Conservation (phyloP, 306 rosid genomes). For the Ziziphus jujuba region DNA sequence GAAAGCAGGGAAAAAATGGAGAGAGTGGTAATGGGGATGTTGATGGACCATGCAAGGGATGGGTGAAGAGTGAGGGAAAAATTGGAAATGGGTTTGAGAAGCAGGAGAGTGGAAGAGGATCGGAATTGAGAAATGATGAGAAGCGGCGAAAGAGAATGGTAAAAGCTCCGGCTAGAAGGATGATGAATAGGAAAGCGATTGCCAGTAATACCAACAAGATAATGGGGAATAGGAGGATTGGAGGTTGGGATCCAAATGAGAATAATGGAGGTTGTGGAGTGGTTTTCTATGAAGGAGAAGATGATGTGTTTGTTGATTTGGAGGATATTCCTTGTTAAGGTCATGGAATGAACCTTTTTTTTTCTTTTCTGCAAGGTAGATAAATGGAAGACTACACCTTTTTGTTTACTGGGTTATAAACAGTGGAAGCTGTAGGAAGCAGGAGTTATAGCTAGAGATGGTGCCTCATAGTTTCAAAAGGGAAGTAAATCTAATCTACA, state of each 20-base stretch:
- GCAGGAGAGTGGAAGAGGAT: background rate
- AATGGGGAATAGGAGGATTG: slow-evolving; percentile 27
- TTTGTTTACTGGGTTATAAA: background rate
- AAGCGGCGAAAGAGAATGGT: background rate
- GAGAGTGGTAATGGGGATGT: background rate
- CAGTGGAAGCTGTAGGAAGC: background rate
- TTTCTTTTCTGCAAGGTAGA: no score
- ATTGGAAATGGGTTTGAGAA: slow-evolving; percentile 1
- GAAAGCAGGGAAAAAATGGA: background rate
- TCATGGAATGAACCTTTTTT: no score
- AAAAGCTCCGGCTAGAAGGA: slow-evolving; percentile 30
- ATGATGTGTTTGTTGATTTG: slow-evolving; percentile 43
- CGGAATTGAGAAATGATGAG: background rate
- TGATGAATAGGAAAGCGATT: slow-evolving; percentile 37
- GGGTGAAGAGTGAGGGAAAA: background rate
- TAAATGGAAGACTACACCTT: no score
- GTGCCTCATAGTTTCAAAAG: background rate
- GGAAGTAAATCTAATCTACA: background rate
- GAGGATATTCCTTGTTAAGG: background rate
- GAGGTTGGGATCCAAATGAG: slow-evolving; percentile 1
- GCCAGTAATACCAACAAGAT: slow-evolving; percentile 26
- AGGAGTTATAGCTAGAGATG: background rate
- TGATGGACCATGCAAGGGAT: background rate
- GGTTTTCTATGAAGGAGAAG: slow-evolving; percentile 41
- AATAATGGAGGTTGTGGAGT: slow-evolving; percentile 9